These are phyloP conservation scores for Backusella morwellensis DNA, from an alignment of 192 early-diverging fungal species.

Conservation along the genomic window DNA sequence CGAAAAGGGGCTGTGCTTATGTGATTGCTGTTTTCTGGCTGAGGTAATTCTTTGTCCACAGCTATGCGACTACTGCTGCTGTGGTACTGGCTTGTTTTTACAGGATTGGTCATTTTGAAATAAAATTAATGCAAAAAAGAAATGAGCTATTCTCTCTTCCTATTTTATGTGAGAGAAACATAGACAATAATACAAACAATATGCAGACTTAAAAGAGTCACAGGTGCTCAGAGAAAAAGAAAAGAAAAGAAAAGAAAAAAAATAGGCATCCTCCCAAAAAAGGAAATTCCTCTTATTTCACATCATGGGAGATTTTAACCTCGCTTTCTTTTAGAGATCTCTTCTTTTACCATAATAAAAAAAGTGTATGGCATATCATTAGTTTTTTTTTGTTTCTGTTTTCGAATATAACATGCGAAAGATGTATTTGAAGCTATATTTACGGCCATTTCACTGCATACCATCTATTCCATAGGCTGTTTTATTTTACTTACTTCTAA, in stretches of 20 bases:
- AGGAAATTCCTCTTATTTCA: not conserved
- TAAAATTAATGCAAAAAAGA: not conserved
- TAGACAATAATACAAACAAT: not conserved
- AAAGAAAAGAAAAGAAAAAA: too few relatives aligned
- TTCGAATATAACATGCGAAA: too few relatives aligned
- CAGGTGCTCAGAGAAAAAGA: not conserved
- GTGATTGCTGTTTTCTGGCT: slow-evolving; percentile 35
- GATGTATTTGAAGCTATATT: too few relatives aligned
- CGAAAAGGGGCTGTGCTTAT: slow-evolving; percentile 30
- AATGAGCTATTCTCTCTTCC: not conserved
- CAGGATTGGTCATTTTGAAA: not conserved
- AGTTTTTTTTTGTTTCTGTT: too few relatives aligned
- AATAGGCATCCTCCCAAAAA: not conserved
- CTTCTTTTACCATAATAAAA: too few relatives aligned
- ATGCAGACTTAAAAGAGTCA: not conserved
- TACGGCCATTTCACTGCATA: too few relatives aligned
- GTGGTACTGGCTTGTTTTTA: not conserved
- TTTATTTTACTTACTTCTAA: too few relatives aligned
- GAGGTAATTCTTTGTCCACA: slow-evolving; percentile 15
- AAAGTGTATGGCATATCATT: too few relatives aligned
- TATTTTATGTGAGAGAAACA: not conserved
- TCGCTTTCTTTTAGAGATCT: too few relatives aligned
- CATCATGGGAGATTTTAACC: not conserved
- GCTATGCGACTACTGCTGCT: not conserved
- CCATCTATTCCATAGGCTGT: too few relatives aligned